phyloP scores from a whole-genome alignment of 2,329 filamentous ascomycete genomes.

The Pseudopithomyces maydicus region DNA sequence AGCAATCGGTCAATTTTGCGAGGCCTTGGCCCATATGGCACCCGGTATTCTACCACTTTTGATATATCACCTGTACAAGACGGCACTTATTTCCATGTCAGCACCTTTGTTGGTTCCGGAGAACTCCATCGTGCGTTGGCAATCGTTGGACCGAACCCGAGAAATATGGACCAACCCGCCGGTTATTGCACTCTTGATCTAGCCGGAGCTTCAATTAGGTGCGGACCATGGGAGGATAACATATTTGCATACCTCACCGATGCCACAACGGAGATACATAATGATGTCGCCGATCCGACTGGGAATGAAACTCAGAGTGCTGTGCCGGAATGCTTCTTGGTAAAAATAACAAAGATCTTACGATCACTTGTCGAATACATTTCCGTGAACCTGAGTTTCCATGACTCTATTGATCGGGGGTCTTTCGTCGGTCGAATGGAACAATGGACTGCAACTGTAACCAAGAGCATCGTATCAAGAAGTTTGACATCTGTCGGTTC shows the following conservation, averaged over 20 bases:
- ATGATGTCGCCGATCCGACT: conserved; percentile 1
- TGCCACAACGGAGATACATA: conserved; percentile 15
- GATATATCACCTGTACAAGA: conserved; percentile 55
- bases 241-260: conserved; percentile 50
- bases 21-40: conserved; percentile 56
- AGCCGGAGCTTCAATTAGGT: conserved; percentile 45
- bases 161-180: conserved; percentile 51
- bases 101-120: conserved; percentile 63
- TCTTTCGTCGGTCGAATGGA: conserved; percentile 52
- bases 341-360: conserved; percentile 32
- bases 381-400: conserved; percentile 56
- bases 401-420: conserved; percentile 59
- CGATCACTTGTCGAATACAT: conserved; percentile 57
- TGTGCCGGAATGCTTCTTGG: conserved; percentile 3
- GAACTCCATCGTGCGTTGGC: conserved; percentile 55
- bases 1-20: conserved; percentile 27
- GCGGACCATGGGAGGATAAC: conserved; percentile 62
- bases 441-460: conserved; percentile 46
- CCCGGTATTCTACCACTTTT: conserved; percentile 59
- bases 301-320: not conserved
- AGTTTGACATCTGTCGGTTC: not conserved
- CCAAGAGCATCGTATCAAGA: conserved; percentile 23
- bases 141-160: conserved; percentile 7
- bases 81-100: conserved; percentile 61
- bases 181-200: conserved; percentile 48